phyloP scores from a whole-genome alignment of 495 filamentous ascomycete species.

The Neurospora tetraspora region DNA sequence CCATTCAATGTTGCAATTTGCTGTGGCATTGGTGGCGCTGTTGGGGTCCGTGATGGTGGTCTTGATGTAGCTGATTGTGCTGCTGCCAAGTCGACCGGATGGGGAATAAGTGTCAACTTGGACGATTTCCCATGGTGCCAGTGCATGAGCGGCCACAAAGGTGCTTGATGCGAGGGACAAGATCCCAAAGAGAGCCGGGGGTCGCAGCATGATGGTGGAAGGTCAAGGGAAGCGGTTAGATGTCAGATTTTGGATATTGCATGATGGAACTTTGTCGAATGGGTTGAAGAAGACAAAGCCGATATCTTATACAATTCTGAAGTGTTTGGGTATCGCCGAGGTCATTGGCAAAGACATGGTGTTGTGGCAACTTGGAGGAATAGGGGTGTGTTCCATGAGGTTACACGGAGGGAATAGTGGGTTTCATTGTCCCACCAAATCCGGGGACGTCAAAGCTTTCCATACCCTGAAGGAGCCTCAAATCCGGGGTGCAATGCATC shows the following conservation, averaged over 20 bases:
- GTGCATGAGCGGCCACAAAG: not conserved
- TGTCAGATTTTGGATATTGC: not conserved
- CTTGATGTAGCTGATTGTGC: not conserved
- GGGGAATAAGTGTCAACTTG: conserved; percentile 2
- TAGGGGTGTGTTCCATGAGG: not conserved
- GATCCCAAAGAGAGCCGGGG: not conserved
- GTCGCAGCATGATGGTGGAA: not conserved
- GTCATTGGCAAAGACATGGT: not conserved
- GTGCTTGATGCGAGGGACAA: not conserved
- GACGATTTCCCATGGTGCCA: conserved; percentile 2
- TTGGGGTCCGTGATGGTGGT: conserved; percentile 4
- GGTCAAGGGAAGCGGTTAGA: not conserved
- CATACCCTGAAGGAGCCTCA: not conserved
- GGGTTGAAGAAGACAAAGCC: not conserved
- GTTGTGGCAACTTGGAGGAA: not conserved
- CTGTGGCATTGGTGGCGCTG: not conserved
- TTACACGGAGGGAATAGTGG: not conserved
- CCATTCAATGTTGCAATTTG: not conserved
- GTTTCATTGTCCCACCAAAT: not conserved
- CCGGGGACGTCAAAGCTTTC: not conserved
- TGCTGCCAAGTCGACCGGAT: not conserved
- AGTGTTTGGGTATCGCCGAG: too few species aligned
- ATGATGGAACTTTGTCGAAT: not conserved
- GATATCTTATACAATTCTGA: not conserved
- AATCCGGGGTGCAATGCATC: not conserved